A percentile compares a stretch with the other conserved stretches of the same genome.
Conservation (phyloP, 208 protist genomes). For the Trypanosoma theileri region DNA sequence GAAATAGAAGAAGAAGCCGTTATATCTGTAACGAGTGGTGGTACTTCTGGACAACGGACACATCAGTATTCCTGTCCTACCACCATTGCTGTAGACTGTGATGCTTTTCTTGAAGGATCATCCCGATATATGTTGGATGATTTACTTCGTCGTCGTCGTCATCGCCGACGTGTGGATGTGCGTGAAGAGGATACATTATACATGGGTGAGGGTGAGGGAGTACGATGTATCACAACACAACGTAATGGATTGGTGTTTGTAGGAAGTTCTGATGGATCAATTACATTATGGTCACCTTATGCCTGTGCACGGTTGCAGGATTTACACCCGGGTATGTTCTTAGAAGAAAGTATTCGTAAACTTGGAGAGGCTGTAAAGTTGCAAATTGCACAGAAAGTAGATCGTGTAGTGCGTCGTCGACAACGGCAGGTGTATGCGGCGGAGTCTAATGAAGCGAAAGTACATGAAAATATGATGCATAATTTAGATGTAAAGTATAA, state of each 20-base stretch:
- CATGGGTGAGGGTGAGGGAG: slow-evolving; percentile 9
- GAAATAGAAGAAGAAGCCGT: neutral
- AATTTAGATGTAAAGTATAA: slow-evolving; percentile 31
- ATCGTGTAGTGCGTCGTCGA: slow-evolving; percentile 34
- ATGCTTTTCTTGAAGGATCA: slow-evolving; percentile 67
- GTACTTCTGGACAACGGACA: no score
- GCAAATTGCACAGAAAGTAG: slow-evolving; percentile 47
- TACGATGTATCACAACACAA: slow-evolving; percentile 54
- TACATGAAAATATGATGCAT: slow-evolving; percentile 27
- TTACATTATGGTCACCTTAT: slow-evolving; percentile 74
- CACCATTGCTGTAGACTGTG: slow-evolving; percentile 37
- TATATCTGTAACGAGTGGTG: no score
- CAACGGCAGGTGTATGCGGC: slow-evolving; percentile 34
- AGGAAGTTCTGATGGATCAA: slow-evolving; percentile 59
- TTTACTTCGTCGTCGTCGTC: slow-evolving; percentile 38
- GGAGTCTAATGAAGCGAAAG: neutral
- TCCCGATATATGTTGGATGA: slow-evolving; percentile 47
- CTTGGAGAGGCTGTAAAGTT: slow-evolving; percentile 43
- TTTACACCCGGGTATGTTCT: slow-evolving; percentile 51
- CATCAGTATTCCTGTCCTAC: no score
- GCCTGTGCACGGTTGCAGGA: slow-evolving; percentile 59
- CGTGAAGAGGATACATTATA: slow-evolving; percentile 19
- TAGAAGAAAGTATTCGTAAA: slow-evolving; percentile 38
- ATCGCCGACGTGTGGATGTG: slow-evolving; percentile 38
- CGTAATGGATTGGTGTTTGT: slow-evolving; percentile 71